A percentile compares a stretch with the other conserved stretches of the same genome.
phyloP scores from a whole-genome alignment of 768 basidiomycete genomes.

The Kwoniella newhampshirensis region DNA sequence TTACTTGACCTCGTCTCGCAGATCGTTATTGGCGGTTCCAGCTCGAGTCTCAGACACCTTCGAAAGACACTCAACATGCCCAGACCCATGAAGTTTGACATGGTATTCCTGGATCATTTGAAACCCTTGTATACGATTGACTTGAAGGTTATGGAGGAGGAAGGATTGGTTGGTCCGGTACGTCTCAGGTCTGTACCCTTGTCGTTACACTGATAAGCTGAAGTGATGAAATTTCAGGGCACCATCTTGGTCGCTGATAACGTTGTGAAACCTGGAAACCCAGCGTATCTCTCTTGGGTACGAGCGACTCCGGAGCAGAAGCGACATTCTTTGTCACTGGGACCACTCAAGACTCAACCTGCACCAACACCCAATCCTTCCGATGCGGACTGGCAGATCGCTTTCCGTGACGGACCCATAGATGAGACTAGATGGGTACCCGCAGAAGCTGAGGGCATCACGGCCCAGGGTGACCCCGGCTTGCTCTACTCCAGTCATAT shows the following conservation, averaged over 20 bases:
- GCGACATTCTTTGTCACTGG: conserved; percentile 22
- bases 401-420: conserved; percentile 45
- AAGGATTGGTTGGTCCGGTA: conserved; percentile 48
- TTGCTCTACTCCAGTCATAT: conserved; percentile 46
- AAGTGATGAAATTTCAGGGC: conserved; percentile 37
- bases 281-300: conserved; percentile 50
- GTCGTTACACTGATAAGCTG: neutral
- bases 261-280: conserved; percentile 53
- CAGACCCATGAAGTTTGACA: conserved; percentile 41
- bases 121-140: conserved; percentile 51
- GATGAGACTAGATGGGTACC: conserved; percentile 48
- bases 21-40: conserved; percentile 46
- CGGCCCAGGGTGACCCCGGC: conserved; percentile 38
- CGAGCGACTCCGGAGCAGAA: conserved; percentile 43
- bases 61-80: conserved; percentile 46
- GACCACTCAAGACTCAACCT: conserved; percentile 30
- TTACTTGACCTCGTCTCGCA: too few relatives aligned
- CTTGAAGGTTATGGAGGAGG: conserved; percentile 49
- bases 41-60: conserved; percentile 32
- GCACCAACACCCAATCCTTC: conserved; percentile 38
- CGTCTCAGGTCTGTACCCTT: conserved; percentile 5
- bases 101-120: conserved; percentile 51
- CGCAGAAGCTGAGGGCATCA: conserved; percentile 43
- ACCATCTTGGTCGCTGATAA: conserved; percentile 51
- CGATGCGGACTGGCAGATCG: conserved; percentile 39